Evolutionary conservation across 306 rosid genomes (phyloP), one percentile per base, ranked within the genome.

Genomic region (Arachis stenosperma): DNA sequence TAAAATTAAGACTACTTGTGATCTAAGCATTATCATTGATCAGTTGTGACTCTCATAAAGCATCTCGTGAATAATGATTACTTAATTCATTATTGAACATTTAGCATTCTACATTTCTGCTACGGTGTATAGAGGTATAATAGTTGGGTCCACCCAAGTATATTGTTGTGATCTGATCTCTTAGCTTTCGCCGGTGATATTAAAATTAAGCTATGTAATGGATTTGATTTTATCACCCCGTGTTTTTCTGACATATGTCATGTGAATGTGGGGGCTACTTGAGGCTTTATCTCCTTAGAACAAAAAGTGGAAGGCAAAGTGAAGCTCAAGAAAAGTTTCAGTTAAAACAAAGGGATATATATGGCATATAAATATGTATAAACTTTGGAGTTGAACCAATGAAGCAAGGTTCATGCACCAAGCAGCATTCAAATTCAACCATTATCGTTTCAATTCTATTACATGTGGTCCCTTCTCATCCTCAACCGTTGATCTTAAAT

Each of bases 251-350:
- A 87, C 95, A 86, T 17, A 79, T 85, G 70, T 84, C 96, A 92
- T 87, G 95, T 92, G 96, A 81, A 2, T 15, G 79, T 88, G 89
- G 96, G 96, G 89, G 83, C 79, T 88, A 80, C 78, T 33, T 51
- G 65, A 61, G 52, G 60, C 76, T 22, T 78, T 75, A 84, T 78
- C 76, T 71, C 53, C 17, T 50, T 13, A 33, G 5, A 22, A 2
- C 10, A 46, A 58, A 79, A 81, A 76, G 78, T 81, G 37, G 13
- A 69, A 61, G 30, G 64, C 63, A 65, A 67, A 82, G 61, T 76
- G 73, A 67, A 71, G 27, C 27, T n/a, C 4, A 6, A n/a, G 22
- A 74, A 41, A 43, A 17, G 51, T 60, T 82, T 54, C 41, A 78
- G 82, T 81, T 68, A 80, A 80, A 70, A 70, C 70, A 75, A 67